Percentiles rank a stretch among this genome's conserved stretches.
These are phyloP conservation scores for Chlorella sp. DNA, from an alignment of 139 green algal genomes.

Conservation along the genomic window DNA sequence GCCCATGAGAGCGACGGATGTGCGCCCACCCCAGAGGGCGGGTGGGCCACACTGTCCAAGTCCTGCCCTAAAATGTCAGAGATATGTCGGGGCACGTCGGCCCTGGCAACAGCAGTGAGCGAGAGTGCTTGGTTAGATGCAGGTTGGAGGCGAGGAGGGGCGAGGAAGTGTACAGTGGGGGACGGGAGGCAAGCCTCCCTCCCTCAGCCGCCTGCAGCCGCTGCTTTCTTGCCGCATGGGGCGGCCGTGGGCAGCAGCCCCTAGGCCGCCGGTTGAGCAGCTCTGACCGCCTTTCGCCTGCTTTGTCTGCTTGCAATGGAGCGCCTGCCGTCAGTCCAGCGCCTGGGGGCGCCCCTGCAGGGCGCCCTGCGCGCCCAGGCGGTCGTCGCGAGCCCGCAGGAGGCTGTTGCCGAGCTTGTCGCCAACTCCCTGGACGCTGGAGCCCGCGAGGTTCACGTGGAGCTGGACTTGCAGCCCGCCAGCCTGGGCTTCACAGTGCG, in stretches of 20 bases:
- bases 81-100: no score
- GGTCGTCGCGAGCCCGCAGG: background rate
- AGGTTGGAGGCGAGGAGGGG: no score
- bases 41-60: no score
- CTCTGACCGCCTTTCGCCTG: background rate
- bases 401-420: conserved; percentile 55
- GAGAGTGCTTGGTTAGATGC: no score
- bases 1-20: no score
- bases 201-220: background rate
- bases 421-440: conserved; percentile 61
- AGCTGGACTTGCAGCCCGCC: conserved; percentile 23
- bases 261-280: background rate
- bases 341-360: background rate
- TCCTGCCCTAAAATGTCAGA: no score
- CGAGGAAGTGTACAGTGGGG: no score
- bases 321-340: background rate
- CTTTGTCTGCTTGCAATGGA: background rate
- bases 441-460: conserved; percentile 44
- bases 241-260: background rate
- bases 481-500: conserved; percentile 29
- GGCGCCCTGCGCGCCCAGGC: background rate
- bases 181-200: no score
- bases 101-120: no score
- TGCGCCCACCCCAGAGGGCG: no score
- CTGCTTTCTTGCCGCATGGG: background rate